A percentile compares a stretch with the other conserved stretches of the same genome.
Conservation (phyloP, 305 asterid genomes). For the Fraxinus dipetala region DNA sequence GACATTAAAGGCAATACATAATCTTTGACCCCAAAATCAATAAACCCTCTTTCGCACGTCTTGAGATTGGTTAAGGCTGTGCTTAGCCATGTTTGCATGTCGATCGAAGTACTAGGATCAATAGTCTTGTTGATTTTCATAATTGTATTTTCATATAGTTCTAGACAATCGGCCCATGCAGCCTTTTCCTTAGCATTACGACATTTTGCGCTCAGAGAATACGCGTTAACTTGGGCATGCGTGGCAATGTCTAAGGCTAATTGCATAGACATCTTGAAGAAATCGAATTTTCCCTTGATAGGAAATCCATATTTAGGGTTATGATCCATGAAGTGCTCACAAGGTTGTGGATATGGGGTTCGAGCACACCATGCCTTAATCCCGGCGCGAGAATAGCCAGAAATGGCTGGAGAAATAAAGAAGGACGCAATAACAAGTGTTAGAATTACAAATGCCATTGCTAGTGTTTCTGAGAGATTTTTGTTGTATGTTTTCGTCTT, state of each 20-base stretch:
- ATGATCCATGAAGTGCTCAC: slow-evolving; percentile 51
- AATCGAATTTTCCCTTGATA: slow-evolving; percentile 52
- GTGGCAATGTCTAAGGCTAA: slow-evolving; percentile 63
- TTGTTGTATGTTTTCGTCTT: too few species aligned
- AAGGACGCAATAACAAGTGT: slow-evolving; percentile 29
- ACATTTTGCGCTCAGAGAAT: slow-evolving; percentile 56
- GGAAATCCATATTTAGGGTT: slow-evolving; percentile 40
- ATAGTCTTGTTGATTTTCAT: slow-evolving; percentile 37
- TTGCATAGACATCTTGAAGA: slow-evolving; percentile 41
- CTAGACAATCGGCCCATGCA: background rate
- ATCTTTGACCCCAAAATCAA: slow-evolving; percentile 51
- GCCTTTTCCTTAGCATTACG: slow-evolving; percentile 46
- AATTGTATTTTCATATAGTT: slow-evolving; percentile 28
- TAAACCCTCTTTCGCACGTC: slow-evolving; percentile 65
- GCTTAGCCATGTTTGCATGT: slow-evolving; percentile 81
- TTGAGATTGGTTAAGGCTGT: slow-evolving; percentile 72
- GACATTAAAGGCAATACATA: slow-evolving; percentile 46
- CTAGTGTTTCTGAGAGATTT: background rate
- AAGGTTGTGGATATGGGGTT: slow-evolving; percentile 68
- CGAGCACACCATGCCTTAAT: slow-evolving; percentile 64
- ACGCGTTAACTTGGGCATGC: slow-evolving; percentile 32
- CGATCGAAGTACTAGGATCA: slow-evolving; percentile 35
- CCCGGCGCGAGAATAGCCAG: slow-evolving; percentile 21
- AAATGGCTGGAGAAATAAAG: slow-evolving; percentile 37
- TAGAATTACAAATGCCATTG: slow-evolving; percentile 34